Percentiles rank a stretch among this genome's conserved stretches.
phyloP scores from a whole-genome alignment of 257 asterid species.

The Solanum ahanhuiri region DNA sequence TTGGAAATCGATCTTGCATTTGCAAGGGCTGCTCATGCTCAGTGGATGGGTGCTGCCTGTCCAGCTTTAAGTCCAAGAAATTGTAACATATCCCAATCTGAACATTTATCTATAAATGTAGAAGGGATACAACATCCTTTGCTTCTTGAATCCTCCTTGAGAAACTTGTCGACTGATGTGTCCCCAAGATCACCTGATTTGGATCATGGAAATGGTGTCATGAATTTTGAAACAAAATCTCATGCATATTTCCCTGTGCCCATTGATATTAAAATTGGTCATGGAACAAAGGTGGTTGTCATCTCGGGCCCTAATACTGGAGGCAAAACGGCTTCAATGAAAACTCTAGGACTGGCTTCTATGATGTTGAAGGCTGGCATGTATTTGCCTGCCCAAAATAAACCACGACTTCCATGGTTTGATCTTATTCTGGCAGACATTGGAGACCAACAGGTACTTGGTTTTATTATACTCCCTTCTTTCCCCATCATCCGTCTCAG shows the following conservation, averaged over 20 bases:
- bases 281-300: slow-evolving; percentile 60
- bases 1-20: slow-evolving; percentile 77
- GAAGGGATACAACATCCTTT: slow-evolving; percentile 70
- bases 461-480: not conserved
- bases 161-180: slow-evolving; percentile 13
- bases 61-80: slow-evolving; percentile 45
- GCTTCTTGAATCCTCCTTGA: slow-evolving; percentile 61
- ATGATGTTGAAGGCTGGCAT: slow-evolving; percentile 89
- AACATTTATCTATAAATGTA: slow-evolving; percentile 39
- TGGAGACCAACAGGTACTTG: slow-evolving; percentile 83
- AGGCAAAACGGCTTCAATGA: slow-evolving; percentile 98
- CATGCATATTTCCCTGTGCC: slow-evolving; percentile 61
- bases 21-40: slow-evolving; percentile 95
- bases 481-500: not conserved
- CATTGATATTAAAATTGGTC: slow-evolving; percentile 58
- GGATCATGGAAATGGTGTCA: slow-evolving; percentile 22
- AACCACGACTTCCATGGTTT: slow-evolving; percentile 88
- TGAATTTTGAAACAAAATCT: slow-evolving; percentile 14
- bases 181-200: slow-evolving; percentile 14
- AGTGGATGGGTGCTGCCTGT: slow-evolving; percentile 62
- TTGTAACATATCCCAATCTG: slow-evolving; percentile 16
- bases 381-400: slow-evolving; percentile 68
- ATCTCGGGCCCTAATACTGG: slow-evolving; percentile 97
- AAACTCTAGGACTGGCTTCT: slow-evolving; percentile 78
- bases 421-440: slow-evolving; percentile 92